phyloP scores from a whole-genome alignment of 1,284 basidiomycete genomes.

The Leccinum solheimii region DNA sequence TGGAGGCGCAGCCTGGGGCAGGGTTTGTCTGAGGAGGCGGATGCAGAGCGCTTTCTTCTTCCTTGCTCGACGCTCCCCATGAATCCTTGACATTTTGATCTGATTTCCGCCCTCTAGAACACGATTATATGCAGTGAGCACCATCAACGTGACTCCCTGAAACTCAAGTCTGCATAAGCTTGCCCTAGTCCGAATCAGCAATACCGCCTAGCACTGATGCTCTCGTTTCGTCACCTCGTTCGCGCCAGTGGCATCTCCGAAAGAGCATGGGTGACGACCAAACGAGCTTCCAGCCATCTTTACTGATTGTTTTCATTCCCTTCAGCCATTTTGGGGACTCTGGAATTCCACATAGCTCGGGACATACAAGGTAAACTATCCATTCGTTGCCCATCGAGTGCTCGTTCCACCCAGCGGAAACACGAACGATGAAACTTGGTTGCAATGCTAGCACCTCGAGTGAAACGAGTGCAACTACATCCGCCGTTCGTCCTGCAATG shows the following conservation, averaged over 20 bases:
- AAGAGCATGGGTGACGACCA: neutral
- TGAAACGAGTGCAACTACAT: neutral
- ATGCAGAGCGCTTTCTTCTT: neutral
- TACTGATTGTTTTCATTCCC: neutral
- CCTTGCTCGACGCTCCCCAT: neutral
- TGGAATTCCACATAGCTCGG: neutral
- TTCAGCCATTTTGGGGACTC: neutral
- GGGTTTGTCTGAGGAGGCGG: neutral
- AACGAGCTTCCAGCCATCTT: neutral
- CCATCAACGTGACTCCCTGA: neutral
- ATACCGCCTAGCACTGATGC: neutral
- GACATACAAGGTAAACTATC: neutral
- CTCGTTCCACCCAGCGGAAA: neutral
- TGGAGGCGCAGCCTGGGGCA: neutral
- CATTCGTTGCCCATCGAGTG: neutral
- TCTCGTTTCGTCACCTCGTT: neutral
- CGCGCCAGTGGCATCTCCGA: neutral
- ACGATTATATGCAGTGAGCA: neutral
- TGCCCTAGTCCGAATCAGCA: neutral
- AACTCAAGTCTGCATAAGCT: neutral
- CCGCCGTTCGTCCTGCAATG: too few relatives aligned
- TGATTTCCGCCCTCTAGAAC: neutral
- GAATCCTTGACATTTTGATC: neutral
- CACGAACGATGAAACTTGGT: neutral
- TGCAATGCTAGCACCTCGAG: neutral